Evolutionary conservation across 2,329 filamentous ascomycete genomes (phyloP), one percentile per base, ranked within the genome.

Genomic region (Exophiala aquamarina): DNA sequence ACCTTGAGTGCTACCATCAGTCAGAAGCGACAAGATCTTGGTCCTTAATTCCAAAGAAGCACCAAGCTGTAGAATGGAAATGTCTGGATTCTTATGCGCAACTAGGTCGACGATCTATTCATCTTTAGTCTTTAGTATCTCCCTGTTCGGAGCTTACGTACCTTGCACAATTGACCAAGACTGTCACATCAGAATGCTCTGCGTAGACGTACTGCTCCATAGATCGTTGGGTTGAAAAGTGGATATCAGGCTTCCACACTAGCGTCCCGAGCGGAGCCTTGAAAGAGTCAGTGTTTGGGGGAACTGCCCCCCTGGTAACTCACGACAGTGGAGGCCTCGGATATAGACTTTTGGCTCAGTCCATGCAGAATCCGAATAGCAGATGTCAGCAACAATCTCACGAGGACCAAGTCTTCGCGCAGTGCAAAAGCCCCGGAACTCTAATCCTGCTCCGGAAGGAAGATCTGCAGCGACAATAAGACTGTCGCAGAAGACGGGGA

Each of bases 381-480:
- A 23, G 17, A 47, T 23, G 17, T 47, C 44, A 13, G 34, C 44
- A 34, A 38, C 20, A 23, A 43, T 26, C 17, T 45, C 42, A 23
- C 42, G 42, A 13, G 32, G 13, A 34, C 6, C 17, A 7, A 8
- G 13, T 34, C 32, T 6, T 6, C 11, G 10, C 21, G 28, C 40
- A 15, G 38, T 20, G 20, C 44, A 35, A 42, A 23, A 40, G 38
- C 38, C 42, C 36, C 32, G 36, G 41, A 35, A 57, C 13, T 36
- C 57, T 57, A 11, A 60, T 11, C 36, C 36, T 14, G 35, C 26
- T 5, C 36, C 35, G 14, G 20, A 13, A 8, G 39, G 45, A 14
- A 35, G 40, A 8, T 44, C 32, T 13, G 39, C 15, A 14, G 45
- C 17, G 7, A 49, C 34, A 45, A 19, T 34, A n/a, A 49, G 17